Conservation (phyloP, 148 eudicot genomes). For the Diospyros lotus region DNA sequence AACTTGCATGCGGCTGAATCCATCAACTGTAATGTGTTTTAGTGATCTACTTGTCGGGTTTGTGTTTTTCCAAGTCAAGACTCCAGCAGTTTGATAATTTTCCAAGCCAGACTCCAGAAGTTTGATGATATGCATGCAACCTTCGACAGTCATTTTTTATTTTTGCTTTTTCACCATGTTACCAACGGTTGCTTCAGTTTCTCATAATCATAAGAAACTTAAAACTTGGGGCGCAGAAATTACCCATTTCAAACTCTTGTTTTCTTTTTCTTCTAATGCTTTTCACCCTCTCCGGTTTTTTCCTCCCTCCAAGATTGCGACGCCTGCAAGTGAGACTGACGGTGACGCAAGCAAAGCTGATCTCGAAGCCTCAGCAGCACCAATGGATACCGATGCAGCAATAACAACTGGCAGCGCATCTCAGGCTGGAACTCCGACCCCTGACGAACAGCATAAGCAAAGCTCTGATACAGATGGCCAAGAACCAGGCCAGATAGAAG, state of each 20-base stretch:
- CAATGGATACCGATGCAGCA: constrained; percentile 56
- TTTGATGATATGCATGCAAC: no score
- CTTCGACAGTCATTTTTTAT: no score
- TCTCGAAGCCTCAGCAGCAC: constrained; percentile 52
- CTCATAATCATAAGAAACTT: not conserved
- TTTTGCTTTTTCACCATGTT: no score
- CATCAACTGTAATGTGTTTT: no score
- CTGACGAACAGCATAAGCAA: constrained; percentile 64
- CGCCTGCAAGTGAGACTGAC: constrained; percentile 57
- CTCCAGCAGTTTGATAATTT: no score
- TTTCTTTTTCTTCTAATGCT: not conserved
- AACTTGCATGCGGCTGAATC: no score
- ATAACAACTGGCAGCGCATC: constrained; percentile 48
- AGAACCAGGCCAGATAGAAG: constrained; percentile 78
- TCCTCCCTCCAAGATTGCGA: constrained; percentile 33
- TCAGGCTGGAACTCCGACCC: constrained; percentile 52
- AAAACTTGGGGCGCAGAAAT: not conserved
- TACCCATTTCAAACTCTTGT: not conserved
- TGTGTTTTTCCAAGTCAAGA: no score
- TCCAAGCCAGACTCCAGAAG: no score
- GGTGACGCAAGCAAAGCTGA: constrained; percentile 58
- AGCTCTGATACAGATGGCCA: constrained; percentile 59
- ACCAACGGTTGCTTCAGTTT: no score
- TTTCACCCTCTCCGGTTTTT: not conserved
- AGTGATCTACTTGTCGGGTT: no score